Conservation (phyloP, 139 green algal species). For the Chlamydomonas schloesseri region DNA sequence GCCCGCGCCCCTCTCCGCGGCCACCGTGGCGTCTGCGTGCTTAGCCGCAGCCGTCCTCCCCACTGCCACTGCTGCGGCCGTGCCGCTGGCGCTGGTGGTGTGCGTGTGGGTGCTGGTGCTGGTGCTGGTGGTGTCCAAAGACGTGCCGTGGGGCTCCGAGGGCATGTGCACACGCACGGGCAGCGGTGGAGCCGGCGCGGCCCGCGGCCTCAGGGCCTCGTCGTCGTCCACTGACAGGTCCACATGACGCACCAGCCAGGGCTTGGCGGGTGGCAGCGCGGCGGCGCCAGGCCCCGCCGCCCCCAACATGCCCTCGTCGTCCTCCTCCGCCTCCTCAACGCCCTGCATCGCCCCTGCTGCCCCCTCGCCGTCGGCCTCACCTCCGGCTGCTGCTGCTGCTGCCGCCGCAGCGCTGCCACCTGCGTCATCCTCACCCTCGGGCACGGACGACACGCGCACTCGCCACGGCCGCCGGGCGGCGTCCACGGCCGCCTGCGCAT, state of each 20-base stretch:
- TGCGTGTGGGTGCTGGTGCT: no score
- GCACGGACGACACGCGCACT: slow-evolving; percentile 18
- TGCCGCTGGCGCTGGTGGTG: neutral
- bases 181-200: no score
- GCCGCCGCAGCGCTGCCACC: neutral
- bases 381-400: no score
- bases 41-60: neutral
- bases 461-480: slow-evolving; percentile 6
- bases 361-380: neutral
- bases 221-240: neutral
- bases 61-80: no score
- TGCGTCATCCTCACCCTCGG: neutral
- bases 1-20: neutral
- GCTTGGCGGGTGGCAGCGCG: slow-evolving; percentile 9
- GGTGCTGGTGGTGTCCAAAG: neutral
- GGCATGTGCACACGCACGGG: no score
- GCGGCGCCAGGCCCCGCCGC: neutral
- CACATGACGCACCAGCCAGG: slow-evolving; percentile 28
- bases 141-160: no score
- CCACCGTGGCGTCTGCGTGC: neutral
- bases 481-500: neutral
- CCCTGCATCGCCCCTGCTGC: neutral
- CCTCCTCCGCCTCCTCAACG: neutral
- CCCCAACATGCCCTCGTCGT: no score
- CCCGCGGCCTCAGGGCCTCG: neutral